Percentiles rank a stretch among this genome's conserved stretches.
phyloP scores from a whole-genome alignment of 345 rosid species.

The Camelina hispida region DNA sequence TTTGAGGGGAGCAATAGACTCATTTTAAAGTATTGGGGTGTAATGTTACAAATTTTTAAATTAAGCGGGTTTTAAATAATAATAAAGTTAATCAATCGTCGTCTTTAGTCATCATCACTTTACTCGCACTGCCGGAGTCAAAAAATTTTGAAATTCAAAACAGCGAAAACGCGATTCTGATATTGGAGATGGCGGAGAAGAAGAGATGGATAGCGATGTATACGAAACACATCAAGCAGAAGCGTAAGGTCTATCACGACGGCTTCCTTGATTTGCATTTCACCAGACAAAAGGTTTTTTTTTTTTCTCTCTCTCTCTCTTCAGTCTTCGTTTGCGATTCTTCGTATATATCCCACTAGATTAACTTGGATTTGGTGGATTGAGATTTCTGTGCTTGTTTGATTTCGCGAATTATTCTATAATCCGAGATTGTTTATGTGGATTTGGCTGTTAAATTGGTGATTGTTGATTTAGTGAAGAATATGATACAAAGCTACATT shows the following conservation, averaged over 20 bases:
- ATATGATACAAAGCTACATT: not conserved
- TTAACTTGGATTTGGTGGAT: not conserved
- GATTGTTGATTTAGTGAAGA: not conserved
- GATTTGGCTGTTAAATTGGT: not conserved
- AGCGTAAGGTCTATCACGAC: slow-evolving; percentile 80
- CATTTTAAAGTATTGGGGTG: not conserved
- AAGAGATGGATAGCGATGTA: slow-evolving; percentile 78
- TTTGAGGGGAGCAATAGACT: not conserved
- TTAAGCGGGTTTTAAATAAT: not conserved
- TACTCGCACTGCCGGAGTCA: not conserved
- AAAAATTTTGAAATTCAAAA: slow-evolving; percentile 3
- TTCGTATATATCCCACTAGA: not conserved
- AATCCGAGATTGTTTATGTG: not conserved
- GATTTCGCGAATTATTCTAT: not conserved
- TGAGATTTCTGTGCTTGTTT: not conserved
- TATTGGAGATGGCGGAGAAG: slow-evolving; percentile 48
- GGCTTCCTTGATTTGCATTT: slow-evolving; percentile 66
- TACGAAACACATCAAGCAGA: slow-evolving; percentile 84
- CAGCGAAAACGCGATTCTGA: slow-evolving; percentile 2
- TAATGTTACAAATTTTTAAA: not conserved
- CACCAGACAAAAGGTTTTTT: slow-evolving; percentile 60
- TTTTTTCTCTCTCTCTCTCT: not conserved
- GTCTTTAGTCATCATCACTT: not conserved
- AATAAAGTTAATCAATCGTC: not conserved
- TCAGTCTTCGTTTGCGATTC: not conserved